Evolutionary conservation across 495 filamentous ascomycete species (phyloP).

Genomic region (Neurospora sp.): DNA sequence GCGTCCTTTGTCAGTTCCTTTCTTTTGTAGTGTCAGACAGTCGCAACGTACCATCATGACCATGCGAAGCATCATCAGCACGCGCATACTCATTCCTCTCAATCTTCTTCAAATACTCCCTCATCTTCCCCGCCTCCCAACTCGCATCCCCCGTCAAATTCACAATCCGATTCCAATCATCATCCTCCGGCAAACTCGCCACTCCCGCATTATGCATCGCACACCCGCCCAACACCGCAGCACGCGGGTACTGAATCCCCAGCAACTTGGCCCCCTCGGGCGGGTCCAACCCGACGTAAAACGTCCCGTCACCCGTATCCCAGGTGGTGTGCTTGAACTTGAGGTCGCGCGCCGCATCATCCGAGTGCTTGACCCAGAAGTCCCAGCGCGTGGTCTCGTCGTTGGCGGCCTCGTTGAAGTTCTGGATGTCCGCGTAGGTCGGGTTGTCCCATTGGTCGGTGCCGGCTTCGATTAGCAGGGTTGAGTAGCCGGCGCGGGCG

Average conservation of each 20-base stretch:
- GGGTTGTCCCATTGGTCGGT: conserved; percentile 46
- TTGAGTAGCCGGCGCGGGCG: conserved; percentile 48
- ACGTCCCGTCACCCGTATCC: conserved; percentile 33
- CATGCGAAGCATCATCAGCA: conserved; percentile 28
- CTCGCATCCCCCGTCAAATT: conserved; percentile 35
- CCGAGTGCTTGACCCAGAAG: conserved; percentile 42
- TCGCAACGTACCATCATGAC: conserved; percentile 20
- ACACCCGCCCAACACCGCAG: conserved; percentile 37
- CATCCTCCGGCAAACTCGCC: conserved; percentile 29
- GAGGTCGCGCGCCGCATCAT: conserved; percentile 28
- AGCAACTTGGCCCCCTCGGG: conserved; percentile 31
- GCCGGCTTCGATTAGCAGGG: conserved; percentile 55
- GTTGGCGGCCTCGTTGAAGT: conserved; percentile 35
- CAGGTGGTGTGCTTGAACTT: conserved; percentile 36
- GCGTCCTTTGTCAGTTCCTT: not conserved
- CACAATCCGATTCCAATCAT: conserved; percentile 36
- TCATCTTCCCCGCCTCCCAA: conserved; percentile 37
- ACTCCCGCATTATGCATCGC: conserved; percentile 42
- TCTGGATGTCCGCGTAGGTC: conserved; percentile 28
- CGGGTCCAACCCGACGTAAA: conserved; percentile 37
- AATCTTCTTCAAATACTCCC: conserved; percentile 31
- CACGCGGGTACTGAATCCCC: conserved; percentile 39
- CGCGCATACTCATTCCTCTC: conserved; percentile 35
- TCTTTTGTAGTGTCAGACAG: too few relatives aligned
- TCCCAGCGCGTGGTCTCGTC: conserved; percentile 40